A percentile compares a stretch with the other conserved stretches of the same genome.
Evolutionary conservation across 177 flowering plant genomes (phyloP).

Genomic region (Vitis hybrid): DNA sequence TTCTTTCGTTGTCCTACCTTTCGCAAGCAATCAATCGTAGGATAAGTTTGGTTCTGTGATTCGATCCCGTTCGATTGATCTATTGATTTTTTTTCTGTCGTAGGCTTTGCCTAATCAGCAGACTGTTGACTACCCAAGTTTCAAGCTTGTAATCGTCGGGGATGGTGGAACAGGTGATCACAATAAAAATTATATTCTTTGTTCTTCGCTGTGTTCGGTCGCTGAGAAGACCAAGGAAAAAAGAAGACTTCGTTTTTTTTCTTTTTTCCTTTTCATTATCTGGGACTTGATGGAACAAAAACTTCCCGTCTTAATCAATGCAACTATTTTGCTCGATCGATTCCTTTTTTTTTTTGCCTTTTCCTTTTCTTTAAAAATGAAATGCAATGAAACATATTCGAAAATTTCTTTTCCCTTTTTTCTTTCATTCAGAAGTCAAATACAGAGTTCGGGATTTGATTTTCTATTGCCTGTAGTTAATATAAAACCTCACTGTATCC

Average conservation of each 20-base stretch:
- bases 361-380: too few species aligned
- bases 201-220: background rate
- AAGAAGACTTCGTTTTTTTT: too few species aligned
- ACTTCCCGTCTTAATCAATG: too few species aligned
- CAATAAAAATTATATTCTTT: too few species aligned
- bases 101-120: conserved; percentile 47
- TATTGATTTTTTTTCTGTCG: background rate
- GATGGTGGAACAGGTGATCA: conserved; percentile 42
- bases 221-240: too few species aligned
- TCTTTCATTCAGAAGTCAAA: background rate
- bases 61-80: background rate
- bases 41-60: background rate
- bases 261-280: too few species aligned
- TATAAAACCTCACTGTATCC: too few species aligned
- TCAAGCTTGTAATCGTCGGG: conserved; percentile 64
- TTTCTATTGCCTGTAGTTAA: too few species aligned
- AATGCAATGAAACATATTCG: too few species aligned
- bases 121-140: conserved; percentile 56
- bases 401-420: background rate
- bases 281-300: too few species aligned
- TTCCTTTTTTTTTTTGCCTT: background rate
- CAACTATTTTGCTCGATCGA: too few species aligned
- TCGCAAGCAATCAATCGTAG: background rate
- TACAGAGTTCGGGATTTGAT: too few species aligned
- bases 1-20: background rate